Evolutionary conservation across 805 yeast species (phyloP), one percentile per base, ranked within the genome.

Genomic region (Groenewaldozyma salmanticensis): DNA sequence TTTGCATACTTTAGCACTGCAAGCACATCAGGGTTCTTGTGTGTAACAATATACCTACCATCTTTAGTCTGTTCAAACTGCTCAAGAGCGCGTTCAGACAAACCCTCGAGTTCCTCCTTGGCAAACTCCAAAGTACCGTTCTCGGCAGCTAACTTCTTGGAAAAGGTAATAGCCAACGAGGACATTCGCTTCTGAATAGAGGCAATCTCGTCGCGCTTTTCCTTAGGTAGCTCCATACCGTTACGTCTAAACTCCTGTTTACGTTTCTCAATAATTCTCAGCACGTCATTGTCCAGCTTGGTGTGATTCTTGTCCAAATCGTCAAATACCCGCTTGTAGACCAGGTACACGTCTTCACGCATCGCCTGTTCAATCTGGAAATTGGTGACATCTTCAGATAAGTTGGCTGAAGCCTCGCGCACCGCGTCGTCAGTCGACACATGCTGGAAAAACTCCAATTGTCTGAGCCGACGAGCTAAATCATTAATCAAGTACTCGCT

Each of bases 1-100:
- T 69, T 66, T 33, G 94, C 88, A 58, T 77, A 77, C 57, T 81
- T 81, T 59, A 82, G 60, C n/a, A 81, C 80, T 1, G 94, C 94
- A 46, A 79, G 65, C 37, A 80, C 59, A 55, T 84, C 94, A 1
- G 94, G 92, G 53, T 81, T 81, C 59, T 85, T 83, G 65, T 74
- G 82, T 2, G 92, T 80, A 68, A 85, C 80, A 54, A 79, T 79
- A 49, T 58, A 66, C 49, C 58, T 62, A 15, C 59, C 61, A 15
- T 62, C 68, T 18, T 66, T 74, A 17, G 64, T 70, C 27, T 63
- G 62, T 19, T 66, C 63, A 42, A 60, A 62, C 53, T 72, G 81
- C 16, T 68, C 69, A 49, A 81, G 50, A 2, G 74, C 74, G 43
- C 74, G 75, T 31, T 70, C 68, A 2, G 94, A 88, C 33, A 85